Conservation (phyloP, 768 basidiomycete species). For the Calocera cornea region DNA sequence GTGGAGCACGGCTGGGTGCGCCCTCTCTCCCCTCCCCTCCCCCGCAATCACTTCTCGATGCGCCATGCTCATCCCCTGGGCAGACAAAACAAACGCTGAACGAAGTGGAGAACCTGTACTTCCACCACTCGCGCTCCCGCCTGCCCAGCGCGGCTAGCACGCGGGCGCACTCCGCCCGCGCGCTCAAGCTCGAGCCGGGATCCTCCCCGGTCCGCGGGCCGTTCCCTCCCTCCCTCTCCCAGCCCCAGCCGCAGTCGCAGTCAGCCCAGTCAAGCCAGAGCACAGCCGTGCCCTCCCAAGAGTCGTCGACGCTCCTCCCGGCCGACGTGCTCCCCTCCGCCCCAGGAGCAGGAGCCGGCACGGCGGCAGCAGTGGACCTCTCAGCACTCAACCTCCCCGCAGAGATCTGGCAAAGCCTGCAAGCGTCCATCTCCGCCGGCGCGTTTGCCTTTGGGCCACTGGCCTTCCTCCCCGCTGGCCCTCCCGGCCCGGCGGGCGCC, state of each 20-base stretch:
- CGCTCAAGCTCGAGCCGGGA: too few species aligned
- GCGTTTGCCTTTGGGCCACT: background rate
- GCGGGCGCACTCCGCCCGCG: slow-evolving; percentile 13
- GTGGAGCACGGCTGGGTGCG: slow-evolving; percentile 72
- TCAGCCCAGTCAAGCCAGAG: background rate
- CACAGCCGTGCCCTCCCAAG: too few species aligned
- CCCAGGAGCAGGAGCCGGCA: background rate
- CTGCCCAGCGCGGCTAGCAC: slow-evolving; percentile 8
- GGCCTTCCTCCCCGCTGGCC: background rate
- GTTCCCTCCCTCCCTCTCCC: too few species aligned
- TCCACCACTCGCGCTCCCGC: slow-evolving; percentile 49
- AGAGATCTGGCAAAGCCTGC: background rate
- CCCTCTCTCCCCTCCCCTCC: slow-evolving; percentile 10
- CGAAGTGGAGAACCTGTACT: slow-evolving; percentile 74
- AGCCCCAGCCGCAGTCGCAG: too few species aligned
- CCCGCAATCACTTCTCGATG: too few species aligned
- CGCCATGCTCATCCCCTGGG: background rate
- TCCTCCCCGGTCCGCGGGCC: too few species aligned
- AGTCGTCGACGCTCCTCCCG: too few species aligned
- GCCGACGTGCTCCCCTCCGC: too few species aligned
- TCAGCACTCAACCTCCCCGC: background rate
- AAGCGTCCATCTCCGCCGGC: background rate
- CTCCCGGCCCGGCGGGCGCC: too few species aligned
- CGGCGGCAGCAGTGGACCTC: background rate
- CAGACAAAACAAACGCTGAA: slow-evolving; percentile 43